Percentiles rank a stretch among this genome's conserved stretches.
Evolutionary conservation across 2,329 filamentous ascomycete species (phyloP).

Genomic region (Nothopassalora personata): DNA sequence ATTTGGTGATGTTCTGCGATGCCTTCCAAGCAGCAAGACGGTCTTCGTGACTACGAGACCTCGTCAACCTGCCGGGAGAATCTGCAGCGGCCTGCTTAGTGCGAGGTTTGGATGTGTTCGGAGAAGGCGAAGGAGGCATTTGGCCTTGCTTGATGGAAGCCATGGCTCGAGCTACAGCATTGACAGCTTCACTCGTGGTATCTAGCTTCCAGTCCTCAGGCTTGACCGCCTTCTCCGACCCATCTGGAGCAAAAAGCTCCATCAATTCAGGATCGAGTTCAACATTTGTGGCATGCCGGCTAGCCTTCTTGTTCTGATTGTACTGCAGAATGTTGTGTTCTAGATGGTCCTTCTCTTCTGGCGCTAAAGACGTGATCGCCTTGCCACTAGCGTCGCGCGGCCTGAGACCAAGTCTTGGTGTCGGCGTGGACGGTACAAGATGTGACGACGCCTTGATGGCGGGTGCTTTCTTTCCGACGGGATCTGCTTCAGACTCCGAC

Average conservation of each 20-base stretch:
- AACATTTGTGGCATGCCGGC: neutral
- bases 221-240: neutral
- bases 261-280: neutral
- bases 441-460: slow-evolving; percentile 35
- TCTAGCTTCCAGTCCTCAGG: neutral
- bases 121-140: slow-evolving; percentile 6
- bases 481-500: slow-evolving; percentile 34
- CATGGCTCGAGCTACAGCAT: slow-evolving; percentile 16
- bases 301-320: neutral
- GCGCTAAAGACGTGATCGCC: neutral
- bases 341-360: slow-evolving; percentile 1
- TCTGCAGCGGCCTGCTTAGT: slow-evolving; percentile 4
- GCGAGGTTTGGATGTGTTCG: slow-evolving; percentile 7
- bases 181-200: slow-evolving; percentile 11
- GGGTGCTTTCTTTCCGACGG: slow-evolving; percentile 26
- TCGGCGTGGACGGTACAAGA: slow-evolving; percentile 5
- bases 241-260: neutral
- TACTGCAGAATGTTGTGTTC: neutral
- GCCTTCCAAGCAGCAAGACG: neutral
- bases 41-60: neutral
- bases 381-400: neutral
- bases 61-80: neutral
- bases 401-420: neutral
- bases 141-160: slow-evolving; percentile 9
- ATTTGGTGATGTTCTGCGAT: neutral